Evolutionary conservation across 1,284 basidiomycete genomes (phyloP), one percentile per base, ranked within the genome.

Genomic region (Ustilago sp.): DNA sequence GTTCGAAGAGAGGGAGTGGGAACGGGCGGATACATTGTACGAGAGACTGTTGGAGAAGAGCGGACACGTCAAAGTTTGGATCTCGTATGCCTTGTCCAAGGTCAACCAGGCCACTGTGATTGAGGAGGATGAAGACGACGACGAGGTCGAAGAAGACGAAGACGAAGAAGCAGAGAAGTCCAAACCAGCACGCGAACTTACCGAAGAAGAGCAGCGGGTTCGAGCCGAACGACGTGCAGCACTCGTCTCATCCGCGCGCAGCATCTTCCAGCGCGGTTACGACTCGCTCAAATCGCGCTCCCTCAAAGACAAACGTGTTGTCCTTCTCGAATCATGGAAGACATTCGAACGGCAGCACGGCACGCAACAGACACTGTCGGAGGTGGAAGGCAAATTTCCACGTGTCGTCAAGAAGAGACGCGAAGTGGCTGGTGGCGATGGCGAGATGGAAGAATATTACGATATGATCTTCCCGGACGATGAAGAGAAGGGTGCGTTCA

Each of bases 291-390:
- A 93, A 86, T 88, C 85, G 50, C 92, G 92, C 79, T 90, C 89
- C 5, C 88, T 96, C 61, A 97, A 97, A 87, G 92, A 93, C 82
- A 94, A 98, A 92, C 93, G 95, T 62, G 93, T 94, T 48, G 91
- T 93, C 7, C 88, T 98, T 11, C 90, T 98, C 23, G 93, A 95
- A 85, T 92, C 93, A 1, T 98, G 95, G 95, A 96, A 95, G 87
- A 88, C 90, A 4, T 95, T 95, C 83, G 95, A 98, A 87, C 88
- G 91, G 76, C 89, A 90, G 53, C 88, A 94, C 77, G 94, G 95
- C 19, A 89, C 68, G 8, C n/a, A 60, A 4, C 47, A 56, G 2
- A 77, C 77, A n/a, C 89, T 93, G 35, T 88, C 90, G 32, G 92
- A 91, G 87, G 94, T 98, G 15, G 90, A 95, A 80, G 90, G 88